phyloP scores from a whole-genome alignment of 1,139 yeast species.

The Pneumocystis carinii region DNA sequence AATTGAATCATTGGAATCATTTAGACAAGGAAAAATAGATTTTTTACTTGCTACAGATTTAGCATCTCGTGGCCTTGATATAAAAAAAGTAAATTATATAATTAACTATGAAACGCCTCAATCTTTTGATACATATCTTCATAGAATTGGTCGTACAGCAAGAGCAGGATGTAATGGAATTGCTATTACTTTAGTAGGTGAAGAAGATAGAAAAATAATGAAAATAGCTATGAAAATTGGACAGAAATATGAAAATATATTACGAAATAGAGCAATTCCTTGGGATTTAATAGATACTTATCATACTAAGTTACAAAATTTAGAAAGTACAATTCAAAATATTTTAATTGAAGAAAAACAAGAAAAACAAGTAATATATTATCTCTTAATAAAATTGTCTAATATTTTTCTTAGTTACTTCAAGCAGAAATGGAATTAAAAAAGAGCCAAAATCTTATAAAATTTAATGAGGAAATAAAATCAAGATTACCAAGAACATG shows the following conservation, averaged over 20 bases:
- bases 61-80: slow-evolving; percentile 98
- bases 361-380: slow-evolving; percentile 43
- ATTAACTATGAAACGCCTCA: slow-evolving; percentile 94
- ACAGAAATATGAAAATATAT: slow-evolving; percentile 33
- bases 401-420: slow-evolving; percentile 27
- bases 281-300: slow-evolving; percentile 70
- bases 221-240: slow-evolving; percentile 67
- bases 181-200: slow-evolving; percentile 88
- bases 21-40: slow-evolving; percentile 70
- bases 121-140: slow-evolving; percentile 74
- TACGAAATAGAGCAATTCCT: slow-evolving; percentile 68
- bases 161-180: slow-evolving; percentile 97
- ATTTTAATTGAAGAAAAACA: slow-evolving; percentile 75
- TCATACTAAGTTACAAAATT: slow-evolving; percentile 43
- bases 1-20: slow-evolving; percentile 63
- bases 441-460: slow-evolving; percentile 71
- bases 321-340: slow-evolving; percentile 50
- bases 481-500: slow-evolving; percentile 92
- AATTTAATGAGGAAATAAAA: slow-evolving; percentile 66
- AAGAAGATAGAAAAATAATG: slow-evolving; percentile 76
- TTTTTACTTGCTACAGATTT: slow-evolving; percentile 88
- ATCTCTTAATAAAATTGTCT: neutral
- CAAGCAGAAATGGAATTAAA: slow-evolving; percentile 82
- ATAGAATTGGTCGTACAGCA: slow-evolving; percentile 98
- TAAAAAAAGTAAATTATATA: slow-evolving; percentile 89